Conservation (phyloP, 2,329 filamentous ascomycete genomes). For the Ceratocystis variospora region DNA sequence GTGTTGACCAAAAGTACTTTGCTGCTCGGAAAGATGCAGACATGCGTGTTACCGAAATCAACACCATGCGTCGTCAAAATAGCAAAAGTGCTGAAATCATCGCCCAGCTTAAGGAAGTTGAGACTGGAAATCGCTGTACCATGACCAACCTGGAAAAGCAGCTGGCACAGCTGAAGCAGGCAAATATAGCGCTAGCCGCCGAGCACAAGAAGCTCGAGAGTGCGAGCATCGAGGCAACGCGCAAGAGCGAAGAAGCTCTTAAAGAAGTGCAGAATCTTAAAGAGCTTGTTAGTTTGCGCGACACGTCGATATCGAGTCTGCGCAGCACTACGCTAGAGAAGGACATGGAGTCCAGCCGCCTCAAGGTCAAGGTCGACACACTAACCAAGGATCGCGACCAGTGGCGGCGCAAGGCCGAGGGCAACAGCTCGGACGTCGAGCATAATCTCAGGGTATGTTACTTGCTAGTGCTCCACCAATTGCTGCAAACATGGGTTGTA, state of each 20-base stretch:
- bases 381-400: constrained; percentile 69
- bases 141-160: constrained; percentile 85
- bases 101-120: constrained; percentile 79
- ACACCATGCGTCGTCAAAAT: constrained; percentile 67
- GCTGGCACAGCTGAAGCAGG: constrained; percentile 65
- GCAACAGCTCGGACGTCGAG: constrained; percentile 69
- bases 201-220: constrained; percentile 67
- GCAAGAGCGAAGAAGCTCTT: constrained; percentile 57
- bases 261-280: constrained; percentile 67
- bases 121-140: constrained; percentile 60
- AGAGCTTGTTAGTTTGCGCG: constrained; percentile 60
- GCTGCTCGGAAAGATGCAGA: constrained; percentile 90
- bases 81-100: constrained; percentile 88
- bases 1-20: constrained; percentile 97
- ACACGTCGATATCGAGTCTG: constrained; percentile 40
- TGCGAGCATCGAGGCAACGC: constrained; percentile 53
- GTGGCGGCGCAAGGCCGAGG: constrained; percentile 71
- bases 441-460: constrained; percentile 70
- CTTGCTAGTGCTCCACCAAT: not conserved
- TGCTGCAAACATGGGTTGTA: not conserved
- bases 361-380: constrained; percentile 64
- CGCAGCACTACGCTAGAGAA: constrained; percentile 46
- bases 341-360: constrained; percentile 65
- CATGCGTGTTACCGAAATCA: constrained; percentile 65
- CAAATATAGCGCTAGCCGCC: constrained; percentile 52